phyloP scores from a whole-genome alignment of 805 yeast genomes.

The Candida boleticola region DNA sequence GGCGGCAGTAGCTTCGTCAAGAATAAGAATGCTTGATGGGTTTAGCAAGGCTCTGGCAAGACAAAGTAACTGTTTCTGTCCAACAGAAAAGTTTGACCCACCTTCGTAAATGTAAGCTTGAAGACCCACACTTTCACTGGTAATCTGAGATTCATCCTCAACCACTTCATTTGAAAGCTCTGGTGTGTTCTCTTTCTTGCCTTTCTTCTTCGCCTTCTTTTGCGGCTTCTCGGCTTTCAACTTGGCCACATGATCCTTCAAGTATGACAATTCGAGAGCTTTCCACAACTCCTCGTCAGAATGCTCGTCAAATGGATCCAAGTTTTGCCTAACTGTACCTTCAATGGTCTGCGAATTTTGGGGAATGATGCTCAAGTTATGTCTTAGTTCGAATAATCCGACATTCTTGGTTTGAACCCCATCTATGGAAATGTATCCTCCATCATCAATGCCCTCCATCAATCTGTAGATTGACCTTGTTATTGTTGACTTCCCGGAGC shows the following conservation, averaged over 20 bases:
- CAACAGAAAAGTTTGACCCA: conserved; percentile 25
- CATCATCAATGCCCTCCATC: conserved; percentile 33
- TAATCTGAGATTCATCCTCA: conserved; percentile 6
- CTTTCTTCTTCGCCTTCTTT: conserved; percentile 18
- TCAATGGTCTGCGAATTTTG: conserved; percentile 65
- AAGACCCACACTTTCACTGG: conserved; percentile 15
- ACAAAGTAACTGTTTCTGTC: conserved; percentile 25
- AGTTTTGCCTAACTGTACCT: conserved; percentile 65
- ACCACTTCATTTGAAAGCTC: conserved; percentile 1
- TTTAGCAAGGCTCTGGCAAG: conserved; percentile 27
- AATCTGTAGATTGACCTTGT: conserved; percentile 51
- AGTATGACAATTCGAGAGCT: conserved; percentile 68
- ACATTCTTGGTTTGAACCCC: conserved; percentile 44
- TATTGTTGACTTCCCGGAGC: conserved; percentile 83
- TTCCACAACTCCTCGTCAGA: conserved; percentile 71
- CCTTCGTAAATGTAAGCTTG: conserved; percentile 20
- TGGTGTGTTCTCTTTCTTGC: not conserved
- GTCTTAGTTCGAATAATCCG: conserved; percentile 43
- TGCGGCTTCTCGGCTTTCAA: conserved; percentile 7
- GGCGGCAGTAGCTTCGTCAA: conserved; percentile 18
- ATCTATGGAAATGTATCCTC: conserved; percentile 40
- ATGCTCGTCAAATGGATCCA: conserved; percentile 56
- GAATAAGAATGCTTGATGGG: conserved; percentile 10
- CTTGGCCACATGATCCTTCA: conserved; percentile 55
- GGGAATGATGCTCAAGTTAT: conserved; percentile 57